Evolutionary conservation across 2,329 filamentous ascomycete genomes (phyloP).

Genomic region (Ceratocystis albifundus): DNA sequence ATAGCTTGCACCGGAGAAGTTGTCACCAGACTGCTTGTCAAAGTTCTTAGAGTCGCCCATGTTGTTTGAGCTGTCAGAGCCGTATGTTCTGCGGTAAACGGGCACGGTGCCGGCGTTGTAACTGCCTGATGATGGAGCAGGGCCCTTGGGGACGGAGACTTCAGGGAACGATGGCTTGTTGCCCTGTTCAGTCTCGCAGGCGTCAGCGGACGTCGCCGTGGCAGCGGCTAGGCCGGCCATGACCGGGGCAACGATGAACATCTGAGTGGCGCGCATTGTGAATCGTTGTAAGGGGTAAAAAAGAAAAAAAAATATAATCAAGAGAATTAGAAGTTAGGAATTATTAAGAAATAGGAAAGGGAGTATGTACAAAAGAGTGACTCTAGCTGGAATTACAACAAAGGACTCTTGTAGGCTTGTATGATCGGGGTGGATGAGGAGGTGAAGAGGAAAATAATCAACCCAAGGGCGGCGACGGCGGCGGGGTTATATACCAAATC

Average conservation of each 20-base stretch:
- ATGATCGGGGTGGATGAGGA: constrained; percentile 3
- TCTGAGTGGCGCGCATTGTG: constrained; percentile 22
- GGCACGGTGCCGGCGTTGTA: too few relatives aligned
- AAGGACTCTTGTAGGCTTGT: constrained; percentile 10
- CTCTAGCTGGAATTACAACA: constrained; percentile 10
- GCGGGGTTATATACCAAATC: neutral
- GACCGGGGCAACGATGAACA: constrained; percentile 19
- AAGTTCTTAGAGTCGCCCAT: too few relatives aligned
- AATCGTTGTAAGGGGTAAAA: neutral
- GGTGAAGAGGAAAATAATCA: neutral
- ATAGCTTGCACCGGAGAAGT: too few relatives aligned
- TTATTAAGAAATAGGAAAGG: constrained; percentile 12
- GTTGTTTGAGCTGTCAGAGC: too few relatives aligned
- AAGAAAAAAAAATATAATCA: neutral
- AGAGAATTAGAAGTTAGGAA: neutral
- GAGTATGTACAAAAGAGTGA: constrained; percentile 16
- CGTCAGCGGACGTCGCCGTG: neutral
- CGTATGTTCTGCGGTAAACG: too few relatives aligned
- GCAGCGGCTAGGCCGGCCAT: constrained; percentile 19
- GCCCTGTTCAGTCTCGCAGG: neutral
- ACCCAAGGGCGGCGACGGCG: neutral
- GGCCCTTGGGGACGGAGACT: neutral
- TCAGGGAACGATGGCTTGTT: neutral
- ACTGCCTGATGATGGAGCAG: neutral
- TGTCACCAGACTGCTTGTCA: too few relatives aligned